phyloP scores from a whole-genome alignment of 75 land plant genomes.

The Selaginella moellendorffii region DNA sequence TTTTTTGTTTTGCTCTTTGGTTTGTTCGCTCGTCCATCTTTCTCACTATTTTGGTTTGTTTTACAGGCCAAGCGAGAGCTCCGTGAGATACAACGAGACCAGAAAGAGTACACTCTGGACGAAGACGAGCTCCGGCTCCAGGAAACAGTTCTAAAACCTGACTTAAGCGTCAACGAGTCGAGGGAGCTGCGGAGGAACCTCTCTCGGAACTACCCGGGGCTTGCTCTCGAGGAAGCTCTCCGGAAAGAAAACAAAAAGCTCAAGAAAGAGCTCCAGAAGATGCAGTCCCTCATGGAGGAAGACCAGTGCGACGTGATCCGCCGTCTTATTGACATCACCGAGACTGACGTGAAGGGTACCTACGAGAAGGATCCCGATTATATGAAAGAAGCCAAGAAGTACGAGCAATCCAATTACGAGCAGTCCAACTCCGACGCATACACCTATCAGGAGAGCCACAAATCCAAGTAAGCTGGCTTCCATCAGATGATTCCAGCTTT shows the following conservation, averaged over 20 bases:
- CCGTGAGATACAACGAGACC: constrained; percentile 55
- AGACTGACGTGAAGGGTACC: constrained; percentile 20
- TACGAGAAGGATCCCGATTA: constrained; percentile 11
- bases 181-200: constrained; percentile 41
- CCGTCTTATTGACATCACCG: constrained; percentile 73
- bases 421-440: constrained; percentile 13
- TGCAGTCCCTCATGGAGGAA: constrained; percentile 32
- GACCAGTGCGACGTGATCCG: constrained; percentile 69
- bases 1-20: too few relatives aligned
- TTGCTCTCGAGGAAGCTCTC: constrained; percentile 50
- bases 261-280: constrained; percentile 41
- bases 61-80: constrained; percentile 43
- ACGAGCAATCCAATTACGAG: constrained; percentile 13
- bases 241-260: constrained; percentile 72
- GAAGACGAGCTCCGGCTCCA: constrained; percentile 66
- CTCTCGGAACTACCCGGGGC: constrained; percentile 67
- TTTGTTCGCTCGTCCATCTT: too few relatives aligned
- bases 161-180: constrained; percentile 32
- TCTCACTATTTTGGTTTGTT: background rate
- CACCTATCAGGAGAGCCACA: background rate
- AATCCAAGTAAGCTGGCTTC: constrained; percentile 13
- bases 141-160: constrained; percentile 42
- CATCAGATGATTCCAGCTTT: background rate
- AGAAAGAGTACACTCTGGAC: constrained; percentile 66
- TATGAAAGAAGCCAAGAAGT: constrained; percentile 2